A percentile compares a stretch with the other conserved stretches of the same genome.
Evolutionary conservation across 148 eudicot genomes (phyloP).

Genomic region (Chenopodium album): DNA sequence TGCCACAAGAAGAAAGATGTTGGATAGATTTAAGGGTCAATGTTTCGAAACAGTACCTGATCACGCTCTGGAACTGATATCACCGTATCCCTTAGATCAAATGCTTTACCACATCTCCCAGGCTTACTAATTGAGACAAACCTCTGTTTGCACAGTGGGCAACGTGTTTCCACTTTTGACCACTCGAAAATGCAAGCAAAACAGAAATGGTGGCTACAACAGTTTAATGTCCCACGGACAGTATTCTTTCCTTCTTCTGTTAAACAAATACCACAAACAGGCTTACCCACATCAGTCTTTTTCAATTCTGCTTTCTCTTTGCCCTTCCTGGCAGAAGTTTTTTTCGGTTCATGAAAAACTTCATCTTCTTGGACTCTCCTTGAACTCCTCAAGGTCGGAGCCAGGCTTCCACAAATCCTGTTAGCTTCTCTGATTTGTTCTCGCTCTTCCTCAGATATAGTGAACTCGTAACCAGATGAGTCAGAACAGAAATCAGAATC

Average conservation of each 20-base stretch:
- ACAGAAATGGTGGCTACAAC: constrained; percentile 92
- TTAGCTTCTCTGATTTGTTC: constrained; percentile 81
- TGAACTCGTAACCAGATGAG: constrained; percentile 67
- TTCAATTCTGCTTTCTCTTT: constrained; percentile 67
- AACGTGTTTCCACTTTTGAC: constrained; percentile 99
- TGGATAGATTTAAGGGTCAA: not conserved
- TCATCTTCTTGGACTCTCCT: constrained; percentile 45
- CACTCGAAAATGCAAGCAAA: constrained; percentile 94
- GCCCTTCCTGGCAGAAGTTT: constrained; percentile 59
- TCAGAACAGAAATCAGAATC: constrained; percentile 73
- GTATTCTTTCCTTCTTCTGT: constrained; percentile 83
- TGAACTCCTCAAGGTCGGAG: constrained; percentile 52
- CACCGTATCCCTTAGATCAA: constrained; percentile 49
- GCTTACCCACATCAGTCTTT: constrained; percentile 58
- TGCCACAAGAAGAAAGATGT: constrained; percentile 2
- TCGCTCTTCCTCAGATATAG: constrained; percentile 96
- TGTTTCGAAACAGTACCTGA: constrained; percentile 55
- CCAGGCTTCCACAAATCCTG: constrained; percentile 46
- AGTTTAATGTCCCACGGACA: constrained; percentile 72
- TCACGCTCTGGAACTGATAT: constrained; percentile 77
- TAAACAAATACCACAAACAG: constrained; percentile 91
- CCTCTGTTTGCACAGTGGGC: constrained; percentile 95
- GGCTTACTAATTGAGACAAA: constrained; percentile 71
- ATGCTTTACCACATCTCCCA: constrained; percentile 41
- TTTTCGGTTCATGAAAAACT: constrained; percentile 36